Evolutionary conservation across 1,139 yeast genomes (phyloP).

Genomic region (Pichia sp.): DNA sequence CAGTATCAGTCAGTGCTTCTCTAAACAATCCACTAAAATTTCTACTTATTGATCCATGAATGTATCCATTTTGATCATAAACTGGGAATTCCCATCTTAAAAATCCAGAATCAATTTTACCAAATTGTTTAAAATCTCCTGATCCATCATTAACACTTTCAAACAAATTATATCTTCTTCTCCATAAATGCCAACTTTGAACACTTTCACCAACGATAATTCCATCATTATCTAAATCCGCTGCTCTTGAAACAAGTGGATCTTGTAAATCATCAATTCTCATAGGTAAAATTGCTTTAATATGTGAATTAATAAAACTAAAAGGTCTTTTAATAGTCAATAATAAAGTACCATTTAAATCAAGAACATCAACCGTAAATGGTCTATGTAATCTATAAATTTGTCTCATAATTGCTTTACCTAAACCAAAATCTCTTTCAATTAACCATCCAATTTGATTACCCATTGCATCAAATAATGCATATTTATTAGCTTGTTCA

Average conservation of each 20-base stretch:
- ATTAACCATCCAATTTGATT: conserved; percentile 71
- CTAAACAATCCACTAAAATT: conserved; percentile 94
- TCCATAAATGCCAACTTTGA: conserved; percentile 93
- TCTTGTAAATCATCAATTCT: conserved; percentile 11
- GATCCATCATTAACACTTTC: conserved; percentile 29
- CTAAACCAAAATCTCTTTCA: conserved; percentile 70
- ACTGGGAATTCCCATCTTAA: conserved; percentile 84
- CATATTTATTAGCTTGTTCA: conserved; percentile 83
- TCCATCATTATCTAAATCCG: conserved; percentile 32
- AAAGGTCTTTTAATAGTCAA: conserved; percentile 76
- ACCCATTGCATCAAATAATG: conserved; percentile 68
- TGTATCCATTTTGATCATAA: conserved; percentile 47
- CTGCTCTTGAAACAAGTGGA: conserved; percentile 1
- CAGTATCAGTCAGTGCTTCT: conserved; percentile 90
- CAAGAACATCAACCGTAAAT: conserved; percentile 74
- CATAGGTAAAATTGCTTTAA: conserved; percentile 60
- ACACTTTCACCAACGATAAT: conserved; percentile 71
- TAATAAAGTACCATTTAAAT: conserved; percentile 60
- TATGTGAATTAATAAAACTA: conserved; percentile 81
- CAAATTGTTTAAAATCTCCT: conserved; percentile 63
- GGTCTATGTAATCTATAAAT: conserved; percentile 80
- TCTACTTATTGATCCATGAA: conserved; percentile 75
- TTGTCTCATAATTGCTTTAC: conserved; percentile 71
- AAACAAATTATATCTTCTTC: conserved; percentile 79
- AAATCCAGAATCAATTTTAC: conserved; percentile 80